Evolutionary conservation across 2,329 filamentous ascomycete species (phyloP).

Genomic region (Metarhizium sp.): DNA sequence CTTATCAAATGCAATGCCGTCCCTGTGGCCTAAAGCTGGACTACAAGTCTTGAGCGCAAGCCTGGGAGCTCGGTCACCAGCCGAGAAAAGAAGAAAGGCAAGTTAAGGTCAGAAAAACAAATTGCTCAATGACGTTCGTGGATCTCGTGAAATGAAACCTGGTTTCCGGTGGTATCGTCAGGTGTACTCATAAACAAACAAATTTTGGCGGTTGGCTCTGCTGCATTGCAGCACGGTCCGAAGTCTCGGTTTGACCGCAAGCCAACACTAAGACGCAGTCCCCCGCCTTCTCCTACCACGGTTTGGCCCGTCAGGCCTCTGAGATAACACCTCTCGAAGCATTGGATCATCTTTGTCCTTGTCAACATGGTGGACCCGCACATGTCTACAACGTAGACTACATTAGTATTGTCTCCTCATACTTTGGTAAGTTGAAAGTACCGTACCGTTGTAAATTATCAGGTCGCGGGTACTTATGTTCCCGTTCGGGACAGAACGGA

Average conservation of each 20-base stretch:
- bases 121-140: slow-evolving; percentile 9
- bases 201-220: background rate
- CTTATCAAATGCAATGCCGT: background rate
- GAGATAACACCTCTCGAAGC: slow-evolving; percentile 74
- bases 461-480: slow-evolving; percentile 89
- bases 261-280: background rate
- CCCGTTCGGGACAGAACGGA: slow-evolving; percentile 87
- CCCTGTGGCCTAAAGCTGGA: background rate
- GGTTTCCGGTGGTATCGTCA: background rate
- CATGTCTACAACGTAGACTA: slow-evolving; percentile 52
- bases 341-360: slow-evolving; percentile 79
- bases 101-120: slow-evolving; percentile 6
- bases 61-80: background rate
- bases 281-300: slow-evolving; percentile 66
- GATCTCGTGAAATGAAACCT: background rate
- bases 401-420: slow-evolving; percentile 7
- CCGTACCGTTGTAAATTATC: slow-evolving; percentile 88
- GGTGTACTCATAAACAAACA: background rate
- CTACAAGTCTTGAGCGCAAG: background rate
- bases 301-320: slow-evolving; percentile 74
- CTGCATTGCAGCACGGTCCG: background rate
- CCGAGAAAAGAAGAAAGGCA: background rate
- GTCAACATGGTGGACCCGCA: slow-evolving; percentile 83
- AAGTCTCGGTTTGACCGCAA: too few relatives aligned
- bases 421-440: background rate